Percentiles rank a stretch among this genome's conserved stretches.
Conservation (phyloP, 192 early-diverging fungal genomes). For the Coemansia sp. region DNA sequence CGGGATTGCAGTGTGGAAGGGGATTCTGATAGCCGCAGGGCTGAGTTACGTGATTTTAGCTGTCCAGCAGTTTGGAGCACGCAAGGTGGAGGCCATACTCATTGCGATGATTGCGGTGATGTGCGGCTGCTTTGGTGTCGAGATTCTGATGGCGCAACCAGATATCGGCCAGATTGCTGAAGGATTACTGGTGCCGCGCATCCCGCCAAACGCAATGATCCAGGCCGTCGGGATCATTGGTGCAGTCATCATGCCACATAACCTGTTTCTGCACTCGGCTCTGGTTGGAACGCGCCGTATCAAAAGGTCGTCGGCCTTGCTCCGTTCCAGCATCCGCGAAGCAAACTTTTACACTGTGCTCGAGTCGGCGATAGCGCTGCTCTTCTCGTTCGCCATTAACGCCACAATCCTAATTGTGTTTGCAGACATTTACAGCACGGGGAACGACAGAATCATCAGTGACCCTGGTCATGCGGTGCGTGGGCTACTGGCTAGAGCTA, state of each 20-base stretch:
- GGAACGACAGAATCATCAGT: background rate
- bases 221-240: conserved; percentile 71
- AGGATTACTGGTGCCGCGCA: conserved; percentile 58
- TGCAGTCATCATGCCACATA: conserved; percentile 85
- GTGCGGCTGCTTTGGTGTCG: conserved; percentile 76
- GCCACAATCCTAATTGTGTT: conserved; percentile 69
- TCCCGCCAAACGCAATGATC: conserved; percentile 58
- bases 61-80: conserved; percentile 61
- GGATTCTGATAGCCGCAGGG: conserved; percentile 72
- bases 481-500: background rate
- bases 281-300: conserved; percentile 66
- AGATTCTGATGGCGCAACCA: conserved; percentile 59
- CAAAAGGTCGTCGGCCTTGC: conserved; percentile 31
- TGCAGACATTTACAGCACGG: conserved; percentile 49
- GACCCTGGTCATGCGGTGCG: background rate
- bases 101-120: conserved; percentile 70
- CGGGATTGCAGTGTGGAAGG: conserved; percentile 63
- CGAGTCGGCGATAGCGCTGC: conserved; percentile 62
- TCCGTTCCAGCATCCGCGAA: conserved; percentile 60
- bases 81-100: conserved; percentile 73
- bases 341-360: conserved; percentile 69
- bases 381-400: conserved; percentile 68
- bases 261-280: conserved; percentile 83
- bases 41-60: conserved; percentile 80
- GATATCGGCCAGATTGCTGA: conserved; percentile 50